Evolutionary conservation across 139 green algal genomes (phyloP), one percentile per base, ranked within the genome.

Genomic region (Astrephomene gubernaculifera): DNA sequence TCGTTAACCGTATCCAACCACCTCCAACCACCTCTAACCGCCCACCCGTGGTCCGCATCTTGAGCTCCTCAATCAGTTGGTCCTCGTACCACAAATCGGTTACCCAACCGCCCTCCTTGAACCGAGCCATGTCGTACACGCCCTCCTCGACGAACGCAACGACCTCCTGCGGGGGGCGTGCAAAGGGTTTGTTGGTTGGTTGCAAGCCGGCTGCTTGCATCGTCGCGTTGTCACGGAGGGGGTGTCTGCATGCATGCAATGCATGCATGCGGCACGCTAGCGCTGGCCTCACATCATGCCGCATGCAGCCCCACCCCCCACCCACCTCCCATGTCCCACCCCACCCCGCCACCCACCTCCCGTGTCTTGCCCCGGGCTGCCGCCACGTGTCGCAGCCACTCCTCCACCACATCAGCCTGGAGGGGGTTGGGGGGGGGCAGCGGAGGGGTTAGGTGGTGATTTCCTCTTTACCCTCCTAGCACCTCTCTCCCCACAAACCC

Each of bases 61-160:
- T 97, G 12, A 99, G 84, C 71, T 94, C 86, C 22, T 95, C 91
- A 35, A 95, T 83, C 44, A 99, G 44, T 87, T 99, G 94, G 76
- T 97, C 94, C 83, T 97, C 95, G 65, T 99, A 99, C 82, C 91
- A 92, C 38, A 98, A 88, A 27, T 85, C 94, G 24, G 83, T 86
- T 36, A 89, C 2, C 88, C 83, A 92, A 12, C 85, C 81, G 27
- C 45, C 88, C 31, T 71, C 22, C 63, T 76, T 68, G 33, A 92
- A 79, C 39, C 75, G 61, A 45, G 92, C 79, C 86, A 95, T 94
- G 76, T 98, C 93, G 83, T 93, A 96, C 22, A 96, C 75, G 41
- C 95, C 96, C 35, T 83, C 83, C 45, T 99, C 91, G 63, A 99
- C 83, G 78, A 98, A 75, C 3, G 86, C 90, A 38, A 89, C 54